These are phyloP conservation scores for Thielaviopsis ethacetica DNA, from an alignment of 2,329 filamentous ascomycete genomes.

Conservation along the genomic window DNA sequence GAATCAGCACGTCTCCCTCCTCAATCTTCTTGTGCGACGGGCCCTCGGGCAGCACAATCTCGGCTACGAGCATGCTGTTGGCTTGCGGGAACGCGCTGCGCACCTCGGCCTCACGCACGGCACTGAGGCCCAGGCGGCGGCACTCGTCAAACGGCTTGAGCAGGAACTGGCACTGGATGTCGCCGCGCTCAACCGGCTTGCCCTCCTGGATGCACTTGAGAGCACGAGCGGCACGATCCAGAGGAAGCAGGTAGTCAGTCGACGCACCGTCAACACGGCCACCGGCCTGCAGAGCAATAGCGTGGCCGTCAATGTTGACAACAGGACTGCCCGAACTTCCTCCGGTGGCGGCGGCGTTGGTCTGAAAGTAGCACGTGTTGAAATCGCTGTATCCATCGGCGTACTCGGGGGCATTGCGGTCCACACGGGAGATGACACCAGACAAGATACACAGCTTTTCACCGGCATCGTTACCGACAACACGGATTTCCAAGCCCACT, in stretches of 20 bases:
- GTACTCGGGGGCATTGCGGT: conserved; percentile 94
- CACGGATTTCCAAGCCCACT: conserved; percentile 87
- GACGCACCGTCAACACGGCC: conserved; percentile 87
- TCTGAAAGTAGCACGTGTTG: conserved; percentile 92
- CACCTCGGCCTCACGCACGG: conserved; percentile 74
- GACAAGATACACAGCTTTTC: conserved; percentile 97
- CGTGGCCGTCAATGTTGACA: conserved; percentile 84
- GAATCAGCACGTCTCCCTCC: conserved; percentile 84
- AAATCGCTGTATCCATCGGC: conserved; percentile 97
- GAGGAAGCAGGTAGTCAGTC: conserved; percentile 90
- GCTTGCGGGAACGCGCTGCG: conserved; percentile 76
- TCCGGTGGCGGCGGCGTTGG: conserved; percentile 88
- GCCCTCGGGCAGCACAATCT: conserved; percentile 83
- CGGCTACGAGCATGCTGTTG: conserved; percentile 91
- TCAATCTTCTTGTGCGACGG: conserved; percentile 76
- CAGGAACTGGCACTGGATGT: conserved; percentile 96
- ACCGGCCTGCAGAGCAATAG: conserved; percentile 84
- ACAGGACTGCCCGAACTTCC: conserved; percentile 97
- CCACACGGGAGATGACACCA: conserved; percentile 87
- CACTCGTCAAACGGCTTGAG: conserved; percentile 97
- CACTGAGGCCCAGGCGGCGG: conserved; percentile 66
- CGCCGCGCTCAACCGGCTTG: conserved; percentile 66
- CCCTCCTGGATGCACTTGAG: conserved; percentile 69
- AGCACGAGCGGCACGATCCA: conserved; percentile 78
- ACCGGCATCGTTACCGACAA: conserved; percentile 94